A percentile compares a stretch with the other conserved stretches of the same genome.
phyloP scores from a whole-genome alignment of 495 filamentous ascomycete genomes.

The Pseudotulostoma volvatum region DNA sequence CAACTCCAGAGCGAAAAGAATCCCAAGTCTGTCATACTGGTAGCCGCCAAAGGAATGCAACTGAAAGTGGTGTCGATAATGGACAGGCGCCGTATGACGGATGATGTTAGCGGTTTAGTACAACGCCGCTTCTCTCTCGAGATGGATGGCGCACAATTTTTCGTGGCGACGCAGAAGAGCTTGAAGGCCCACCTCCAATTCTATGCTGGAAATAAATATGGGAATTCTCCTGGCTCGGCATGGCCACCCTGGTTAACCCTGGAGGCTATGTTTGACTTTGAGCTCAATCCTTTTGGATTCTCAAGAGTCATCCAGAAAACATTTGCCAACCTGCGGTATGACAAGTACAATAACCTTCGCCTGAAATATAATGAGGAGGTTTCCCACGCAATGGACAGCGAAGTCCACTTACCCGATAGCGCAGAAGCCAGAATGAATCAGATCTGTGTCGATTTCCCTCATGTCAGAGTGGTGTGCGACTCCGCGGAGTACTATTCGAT shows the following conservation, averaged over 20 bases:
- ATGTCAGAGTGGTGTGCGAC: constrained; percentile 82
- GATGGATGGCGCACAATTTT: constrained; percentile 95
- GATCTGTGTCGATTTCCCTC: constrained; percentile 90
- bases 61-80: constrained; percentile 93
- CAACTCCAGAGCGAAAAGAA: constrained; percentile 98
- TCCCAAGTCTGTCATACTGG: constrained; percentile 75
- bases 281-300: constrained; percentile 83
- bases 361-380: constrained; percentile 97
- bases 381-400: constrained; percentile 36
- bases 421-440: constrained; percentile 79
- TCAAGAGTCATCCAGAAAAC: constrained; percentile 88
- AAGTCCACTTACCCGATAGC: constrained; percentile 13
- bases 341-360: constrained; percentile 95
- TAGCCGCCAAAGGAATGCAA: constrained; percentile 91
- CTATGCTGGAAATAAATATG: constrained; percentile 87
- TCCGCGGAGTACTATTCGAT: constrained; percentile 92
- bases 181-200: constrained; percentile 74
- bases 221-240: constrained; percentile 62
- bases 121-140: constrained; percentile 84
- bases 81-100: constrained; percentile 82
- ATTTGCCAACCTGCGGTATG: constrained; percentile 81
- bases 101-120: constrained; percentile 86
- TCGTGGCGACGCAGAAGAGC: constrained; percentile 82
- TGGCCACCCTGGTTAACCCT: constrained; percentile 98
- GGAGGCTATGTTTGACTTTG: constrained; percentile 96